Evolutionary conservation across 2,329 filamentous ascomycete species (phyloP).

Genomic region (Exophiala oligosperma): DNA sequence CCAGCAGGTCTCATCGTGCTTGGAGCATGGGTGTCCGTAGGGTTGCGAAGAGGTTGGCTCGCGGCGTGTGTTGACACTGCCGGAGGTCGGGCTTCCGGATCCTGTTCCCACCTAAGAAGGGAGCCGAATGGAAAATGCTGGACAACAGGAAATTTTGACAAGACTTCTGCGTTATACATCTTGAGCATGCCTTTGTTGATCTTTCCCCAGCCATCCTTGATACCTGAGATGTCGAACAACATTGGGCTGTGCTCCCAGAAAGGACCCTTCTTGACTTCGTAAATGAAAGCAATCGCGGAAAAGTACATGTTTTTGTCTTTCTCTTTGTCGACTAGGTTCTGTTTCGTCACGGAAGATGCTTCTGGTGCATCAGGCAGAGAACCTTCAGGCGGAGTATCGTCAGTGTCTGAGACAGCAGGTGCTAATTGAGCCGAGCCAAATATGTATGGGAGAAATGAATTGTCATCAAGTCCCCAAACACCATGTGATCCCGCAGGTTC

Average conservation of each 20-base stretch:
- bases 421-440: constrained; percentile 90
- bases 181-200: constrained; percentile 99
- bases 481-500: constrained; percentile 96
- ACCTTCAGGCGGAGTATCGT: constrained; percentile 73
- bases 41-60: constrained; percentile 51
- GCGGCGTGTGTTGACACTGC: constrained; percentile 57
- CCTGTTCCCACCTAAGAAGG: constrained; percentile 73
- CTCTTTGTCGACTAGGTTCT: constrained; percentile 64
- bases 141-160: constrained; percentile 97
- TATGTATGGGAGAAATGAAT: constrained; percentile 90
- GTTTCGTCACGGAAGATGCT: constrained; percentile 67
- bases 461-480: constrained; percentile 98
- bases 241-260: constrained; percentile 97
- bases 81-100: constrained; percentile 59
- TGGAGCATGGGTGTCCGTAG: constrained; percentile 16
- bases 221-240: constrained; percentile 89
- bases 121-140: constrained; percentile 89
- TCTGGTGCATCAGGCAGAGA: constrained; percentile 71
- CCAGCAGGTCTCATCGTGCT: constrained; percentile 14
- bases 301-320: constrained; percentile 83
- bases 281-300: constrained; percentile 91
- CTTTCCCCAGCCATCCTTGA: constrained; percentile 93
- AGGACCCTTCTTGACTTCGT: constrained; percentile 92
- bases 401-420: constrained; percentile 65
- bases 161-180: constrained; percentile 96